A percentile compares a stretch with the other conserved stretches of the same genome.
Conservation (phyloP, 768 basidiomycete genomes). For the Boletus speciosus region DNA sequence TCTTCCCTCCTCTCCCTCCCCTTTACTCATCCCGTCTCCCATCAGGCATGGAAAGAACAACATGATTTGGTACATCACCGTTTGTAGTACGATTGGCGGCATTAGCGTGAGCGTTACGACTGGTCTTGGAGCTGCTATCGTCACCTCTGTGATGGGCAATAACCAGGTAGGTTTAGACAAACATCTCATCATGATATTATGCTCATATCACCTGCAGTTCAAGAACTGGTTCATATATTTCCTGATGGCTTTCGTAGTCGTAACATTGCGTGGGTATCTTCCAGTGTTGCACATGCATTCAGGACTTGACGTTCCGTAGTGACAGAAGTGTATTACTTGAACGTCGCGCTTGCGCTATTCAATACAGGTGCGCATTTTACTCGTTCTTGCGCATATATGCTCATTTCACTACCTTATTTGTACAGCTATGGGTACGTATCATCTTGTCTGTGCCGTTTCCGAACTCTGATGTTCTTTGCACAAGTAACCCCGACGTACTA, state of each 20-base stretch:
- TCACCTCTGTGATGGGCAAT: slow-evolving; percentile 69
- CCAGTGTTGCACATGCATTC: not conserved
- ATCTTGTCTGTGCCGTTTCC: not conserved
- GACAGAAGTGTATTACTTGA: slow-evolving; percentile 92
- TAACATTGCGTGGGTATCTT: slow-evolving; percentile 66
- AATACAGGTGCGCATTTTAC: slow-evolving; percentile 63
- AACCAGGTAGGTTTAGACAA: slow-evolving; percentile 59
- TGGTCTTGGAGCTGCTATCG: slow-evolving; percentile 88
- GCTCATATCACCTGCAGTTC: slow-evolving; percentile 50
- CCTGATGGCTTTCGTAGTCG: slow-evolving; percentile 73
- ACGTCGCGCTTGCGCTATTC: slow-evolving; percentile 93
- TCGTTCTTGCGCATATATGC: not conserved
- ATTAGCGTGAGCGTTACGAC: slow-evolving; percentile 93
- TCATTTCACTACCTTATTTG: not conserved
- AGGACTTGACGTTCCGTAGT: slow-evolving; percentile 40
- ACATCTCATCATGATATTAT: not conserved
- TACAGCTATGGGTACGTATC: slow-evolving; percentile 60
- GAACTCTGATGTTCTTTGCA: slow-evolving; percentile 16
- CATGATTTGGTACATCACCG: slow-evolving; percentile 93
- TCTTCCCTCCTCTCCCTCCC: slow-evolving; percentile 3
- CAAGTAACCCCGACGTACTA: slow-evolving; percentile 86
- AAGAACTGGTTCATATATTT: slow-evolving; percentile 93
- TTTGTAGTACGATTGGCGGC: slow-evolving; percentile 97
- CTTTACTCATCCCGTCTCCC: not conserved
- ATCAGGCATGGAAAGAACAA: slow-evolving; percentile 79